Percentiles rank a stretch among this genome's conserved stretches.
Conservation (phyloP, 2,329 filamentous ascomycete species). For the Pseudogymnoascus sp. region DNA sequence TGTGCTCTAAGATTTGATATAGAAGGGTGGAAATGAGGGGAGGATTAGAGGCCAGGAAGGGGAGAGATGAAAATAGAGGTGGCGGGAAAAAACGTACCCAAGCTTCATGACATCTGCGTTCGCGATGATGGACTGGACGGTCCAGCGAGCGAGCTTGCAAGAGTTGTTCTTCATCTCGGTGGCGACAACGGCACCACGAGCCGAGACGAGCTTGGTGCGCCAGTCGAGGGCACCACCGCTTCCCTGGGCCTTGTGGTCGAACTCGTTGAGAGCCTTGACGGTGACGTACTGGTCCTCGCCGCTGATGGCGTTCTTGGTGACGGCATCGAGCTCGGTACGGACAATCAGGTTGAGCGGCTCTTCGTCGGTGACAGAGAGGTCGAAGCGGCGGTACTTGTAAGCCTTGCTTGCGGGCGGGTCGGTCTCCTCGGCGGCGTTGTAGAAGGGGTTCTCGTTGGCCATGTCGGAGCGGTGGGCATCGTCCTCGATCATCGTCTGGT, state of each 20-base stretch:
- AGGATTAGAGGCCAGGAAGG: not conserved
- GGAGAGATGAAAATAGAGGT: not conserved
- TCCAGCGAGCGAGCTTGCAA: constrained; percentile 97
- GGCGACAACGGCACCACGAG: constrained; percentile 92
- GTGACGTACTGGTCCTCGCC: constrained; percentile 87
- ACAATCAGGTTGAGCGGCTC: constrained; percentile 90
- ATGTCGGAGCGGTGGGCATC: constrained; percentile 73
- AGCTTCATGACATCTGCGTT: constrained; percentile 99
- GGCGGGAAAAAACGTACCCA: constrained; percentile 50
- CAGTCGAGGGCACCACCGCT: constrained; percentile 93
- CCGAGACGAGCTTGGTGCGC: constrained; percentile 86
- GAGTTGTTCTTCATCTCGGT: constrained; percentile 99
- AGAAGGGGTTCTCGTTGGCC: constrained; percentile 90
- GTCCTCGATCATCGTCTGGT: constrained; percentile 85
- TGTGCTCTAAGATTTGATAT: not conserved
- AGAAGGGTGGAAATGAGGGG: not conserved
- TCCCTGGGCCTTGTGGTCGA: constrained; percentile 95
- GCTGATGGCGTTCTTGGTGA: constrained; percentile 87
- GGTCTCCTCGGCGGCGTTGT: constrained; percentile 85
- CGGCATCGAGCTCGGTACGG: constrained; percentile 88
- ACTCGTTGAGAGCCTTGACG: constrained; percentile 97
- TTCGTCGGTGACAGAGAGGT: constrained; percentile 82
- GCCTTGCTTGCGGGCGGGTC: constrained; percentile 92
- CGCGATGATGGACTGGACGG: constrained; percentile 90
- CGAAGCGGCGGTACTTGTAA: constrained; percentile 97